phyloP scores from a whole-genome alignment of 2,329 filamentous ascomycete genomes.

The Paecilomyces sp. region DNA sequence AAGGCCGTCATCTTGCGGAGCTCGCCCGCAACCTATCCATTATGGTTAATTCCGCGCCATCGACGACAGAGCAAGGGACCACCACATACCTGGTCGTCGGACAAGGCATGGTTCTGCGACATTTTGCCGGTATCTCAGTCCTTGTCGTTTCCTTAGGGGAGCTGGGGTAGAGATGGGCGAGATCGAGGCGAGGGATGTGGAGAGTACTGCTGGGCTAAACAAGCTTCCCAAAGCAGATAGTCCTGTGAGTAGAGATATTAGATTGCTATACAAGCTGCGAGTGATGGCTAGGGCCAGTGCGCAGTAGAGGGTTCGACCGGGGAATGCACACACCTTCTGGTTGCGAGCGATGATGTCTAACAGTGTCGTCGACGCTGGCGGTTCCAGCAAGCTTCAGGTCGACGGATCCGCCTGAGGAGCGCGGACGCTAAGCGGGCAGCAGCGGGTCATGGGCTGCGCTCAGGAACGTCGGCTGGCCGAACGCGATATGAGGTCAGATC shows the following conservation, averaged over 20 bases:
- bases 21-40: conserved; percentile 79
- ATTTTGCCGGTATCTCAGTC: conserved; percentile 51
- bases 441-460: not conserved
- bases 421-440: conserved; percentile 2
- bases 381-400: not conserved
- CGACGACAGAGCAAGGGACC: conserved; percentile 8
- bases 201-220: conserved; percentile 1
- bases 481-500: not conserved
- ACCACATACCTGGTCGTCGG: conserved; percentile 83
- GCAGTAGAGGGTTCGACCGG: not conserved
- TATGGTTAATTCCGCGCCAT: conserved; percentile 5
- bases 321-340: not conserved
- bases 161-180: conserved; percentile 1
- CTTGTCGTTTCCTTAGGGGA: not conserved
- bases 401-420: conserved; percentile 6
- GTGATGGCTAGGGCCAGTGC: not conserved
- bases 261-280: conserved; percentile 4
- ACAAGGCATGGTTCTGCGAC: conserved; percentile 90
- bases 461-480: not conserved
- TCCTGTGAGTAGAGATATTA: conserved; percentile 8
- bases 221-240: conserved; percentile 13
- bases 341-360: not conserved
- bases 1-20: conserved; percentile 99
- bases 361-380: not conserved
- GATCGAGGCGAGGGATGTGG: not conserved